Evolutionary conservation across 2,329 filamentous ascomycete species (phyloP).

Genomic region (Fusarium redolens): DNA sequence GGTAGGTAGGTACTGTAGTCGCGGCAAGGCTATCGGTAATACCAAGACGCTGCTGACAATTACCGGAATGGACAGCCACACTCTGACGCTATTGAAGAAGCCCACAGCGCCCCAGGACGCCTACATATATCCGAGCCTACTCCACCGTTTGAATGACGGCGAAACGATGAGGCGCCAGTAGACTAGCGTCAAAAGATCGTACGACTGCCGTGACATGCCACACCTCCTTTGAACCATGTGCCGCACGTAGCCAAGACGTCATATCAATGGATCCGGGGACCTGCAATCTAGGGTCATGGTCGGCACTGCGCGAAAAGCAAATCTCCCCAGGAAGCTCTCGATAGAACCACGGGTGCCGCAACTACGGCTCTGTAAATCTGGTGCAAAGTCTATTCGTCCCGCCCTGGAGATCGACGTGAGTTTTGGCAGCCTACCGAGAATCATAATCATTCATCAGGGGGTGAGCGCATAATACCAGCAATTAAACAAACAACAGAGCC

Average conservation of each 20-base stretch:
- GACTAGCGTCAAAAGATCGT: constrained; percentile 44
- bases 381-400: constrained; percentile 41
- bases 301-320: constrained; percentile 47
- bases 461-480: constrained; percentile 30
- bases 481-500: not conserved
- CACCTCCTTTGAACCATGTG: constrained; percentile 41
- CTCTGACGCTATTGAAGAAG: constrained; percentile 12
- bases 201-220: constrained; percentile 45
- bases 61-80: constrained; percentile 7
- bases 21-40: constrained; percentile 23
- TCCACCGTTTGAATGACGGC: constrained; percentile 38
- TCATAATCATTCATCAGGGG: constrained; percentile 22
- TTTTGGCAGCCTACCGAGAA: constrained; percentile 30
- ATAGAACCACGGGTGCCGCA: constrained; percentile 19
- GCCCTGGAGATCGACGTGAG: constrained; percentile 40
- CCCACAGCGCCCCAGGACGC: constrained; percentile 3
- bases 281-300: constrained; percentile 37
- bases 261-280: constrained; percentile 43
- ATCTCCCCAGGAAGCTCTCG: constrained; percentile 31
- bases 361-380: constrained; percentile 32
- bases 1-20: not conserved
- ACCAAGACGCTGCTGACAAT: constrained; percentile 9
- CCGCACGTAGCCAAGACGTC: constrained; percentile 45
- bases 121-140: constrained; percentile 25
- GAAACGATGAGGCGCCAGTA: constrained; percentile 37